These are phyloP conservation scores for Pelargonium fulgidum DNA, from an alignment of 441 rosid genomes.

Conservation along the genomic window DNA sequence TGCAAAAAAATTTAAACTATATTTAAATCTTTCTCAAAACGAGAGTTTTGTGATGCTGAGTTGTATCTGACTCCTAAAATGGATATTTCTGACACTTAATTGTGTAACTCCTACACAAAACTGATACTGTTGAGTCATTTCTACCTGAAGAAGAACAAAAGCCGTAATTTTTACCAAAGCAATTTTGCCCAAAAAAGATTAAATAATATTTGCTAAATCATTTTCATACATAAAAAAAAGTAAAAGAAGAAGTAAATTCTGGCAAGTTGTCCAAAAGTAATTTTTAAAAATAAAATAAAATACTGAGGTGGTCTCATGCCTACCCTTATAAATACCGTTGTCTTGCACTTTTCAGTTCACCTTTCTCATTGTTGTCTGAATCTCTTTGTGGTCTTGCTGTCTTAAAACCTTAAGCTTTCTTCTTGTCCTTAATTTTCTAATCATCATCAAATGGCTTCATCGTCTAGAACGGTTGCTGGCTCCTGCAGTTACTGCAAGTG, in stretches of 20 bases:
- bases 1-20: not conserved
- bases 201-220: not conserved
- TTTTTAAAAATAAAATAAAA: not conserved
- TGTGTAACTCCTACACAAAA: not conserved
- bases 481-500: not conserved
- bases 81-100: not conserved
- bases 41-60: not conserved
- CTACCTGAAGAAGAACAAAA: not conserved
- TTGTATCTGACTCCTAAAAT: not conserved
- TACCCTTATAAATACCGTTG: not conserved
- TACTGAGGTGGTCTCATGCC: not conserved
- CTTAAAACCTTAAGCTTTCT: not conserved
- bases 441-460: conserved; percentile 4
- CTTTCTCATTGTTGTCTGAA: not conserved
- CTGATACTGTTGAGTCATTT: not conserved
- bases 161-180: not conserved
- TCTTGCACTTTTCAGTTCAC: not conserved
- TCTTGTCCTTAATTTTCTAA: not conserved
- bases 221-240: not conserved
- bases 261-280: not conserved
- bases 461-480: not conserved
- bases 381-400: not conserved
- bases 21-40: not conserved
- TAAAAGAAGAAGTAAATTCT: not conserved
- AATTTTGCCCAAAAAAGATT: not conserved